Base-by-base conservation (phyloP, 2,329 filamentous ascomycete species). In the Fusarium gaditjirri region DNA sequence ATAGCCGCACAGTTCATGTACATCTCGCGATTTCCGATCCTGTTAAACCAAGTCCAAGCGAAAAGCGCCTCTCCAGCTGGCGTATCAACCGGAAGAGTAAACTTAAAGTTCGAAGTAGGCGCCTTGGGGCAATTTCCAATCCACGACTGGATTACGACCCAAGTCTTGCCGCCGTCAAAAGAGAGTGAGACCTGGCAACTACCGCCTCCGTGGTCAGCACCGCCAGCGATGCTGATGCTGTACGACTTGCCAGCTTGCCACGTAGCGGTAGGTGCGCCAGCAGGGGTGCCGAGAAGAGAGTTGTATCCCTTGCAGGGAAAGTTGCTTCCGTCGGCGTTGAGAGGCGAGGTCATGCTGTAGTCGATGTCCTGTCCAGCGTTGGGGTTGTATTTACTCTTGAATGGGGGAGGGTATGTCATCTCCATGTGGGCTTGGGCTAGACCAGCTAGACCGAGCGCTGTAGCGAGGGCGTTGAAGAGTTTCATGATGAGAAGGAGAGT, bases 1-100 rank as follows among this genome's bases (percentile, higher is more conserved):
- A 95, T 87, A 57, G 88, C 85, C 6, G 93, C 93, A 77, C 93
- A 95, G 82, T 94, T 93, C 91, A 94, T 94, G 86, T 95, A 96
- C 88, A 92, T 93, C 79, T 95, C 93, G 52, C 93, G 87, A 81
- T 94, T 94, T 27, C 93, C 93, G 39, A 92, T 82, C 72, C 89
- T 85, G 84, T 94, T 94, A 82, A 93, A 91, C 91, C 91, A 93
- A 21, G 89, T 90, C 93, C 93, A 95, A 27, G 90, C 89, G 49
- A 95, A 87, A 31, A 95, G 78, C 56, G 90, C 91, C n/a, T 90
- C 87, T 81, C 81, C 84, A 63, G 35, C 55, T 6, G 70, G 70
- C 7, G 70, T 73, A 8, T 72, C 70, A 80, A 77, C 80, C 5
- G 93, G 93, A 21, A 95, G 83, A 21, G 84, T 87, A 80, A 94